Percentiles rank a stretch among this genome's conserved stretches.
Evolutionary conservation across 306 rosid genomes (phyloP).

Genomic region (Ormosia semicastrata): DNA sequence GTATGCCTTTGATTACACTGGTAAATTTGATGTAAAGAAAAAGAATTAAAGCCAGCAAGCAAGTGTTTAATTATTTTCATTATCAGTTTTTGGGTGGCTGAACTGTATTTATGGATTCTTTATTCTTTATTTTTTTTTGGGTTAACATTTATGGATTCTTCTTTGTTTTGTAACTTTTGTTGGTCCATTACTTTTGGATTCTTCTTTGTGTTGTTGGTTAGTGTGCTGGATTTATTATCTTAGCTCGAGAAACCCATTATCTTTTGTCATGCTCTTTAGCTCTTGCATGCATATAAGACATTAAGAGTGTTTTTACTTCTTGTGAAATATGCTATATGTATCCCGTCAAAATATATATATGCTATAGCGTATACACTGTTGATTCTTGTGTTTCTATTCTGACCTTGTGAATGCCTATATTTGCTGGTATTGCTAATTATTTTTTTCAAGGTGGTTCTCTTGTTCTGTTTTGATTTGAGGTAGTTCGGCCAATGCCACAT

Average conservation of each 20-base stretch:
- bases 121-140: neutral
- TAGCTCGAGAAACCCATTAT: neutral
- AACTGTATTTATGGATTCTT: neutral
- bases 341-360: no score
- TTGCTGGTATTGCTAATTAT: slow-evolving; percentile 28
- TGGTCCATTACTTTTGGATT: neutral
- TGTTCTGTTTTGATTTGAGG: slow-evolving; percentile 19
- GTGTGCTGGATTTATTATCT: neutral
- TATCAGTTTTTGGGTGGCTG: neutral
- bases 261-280: neutral
- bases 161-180: neutral
- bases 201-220: neutral
- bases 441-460: slow-evolving; percentile 28
- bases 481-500: neutral
- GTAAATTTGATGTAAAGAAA: neutral
- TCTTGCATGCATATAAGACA: neutral
- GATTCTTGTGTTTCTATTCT: neutral
- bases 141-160: neutral
- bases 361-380: no score
- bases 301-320: neutral
- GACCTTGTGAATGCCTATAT: slow-evolving; percentile 11
- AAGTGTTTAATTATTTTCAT: neutral
- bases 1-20: neutral
- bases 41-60: neutral
- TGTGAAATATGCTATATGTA: neutral